Percentiles rank a stretch among this genome's conserved stretches.
Conservation (phyloP, 495 filamentous ascomycete species). For the Tuber melanosporum region DNA sequence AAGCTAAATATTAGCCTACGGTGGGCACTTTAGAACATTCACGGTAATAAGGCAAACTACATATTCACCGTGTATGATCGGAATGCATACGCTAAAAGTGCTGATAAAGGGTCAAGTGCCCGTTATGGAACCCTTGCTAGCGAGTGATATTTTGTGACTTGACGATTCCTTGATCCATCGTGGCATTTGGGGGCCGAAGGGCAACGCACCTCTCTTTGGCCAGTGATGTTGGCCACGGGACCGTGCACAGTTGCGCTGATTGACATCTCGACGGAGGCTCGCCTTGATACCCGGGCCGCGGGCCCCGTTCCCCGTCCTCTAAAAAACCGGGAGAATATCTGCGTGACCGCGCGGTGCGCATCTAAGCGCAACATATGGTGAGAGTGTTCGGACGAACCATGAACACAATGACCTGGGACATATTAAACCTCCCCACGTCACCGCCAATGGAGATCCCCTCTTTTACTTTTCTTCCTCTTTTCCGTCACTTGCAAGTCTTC, state of each 20-base stretch:
- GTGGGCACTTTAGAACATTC: not conserved
- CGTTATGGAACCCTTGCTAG: not conserved
- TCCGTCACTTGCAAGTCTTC: not conserved
- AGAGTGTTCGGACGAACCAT: not conserved
- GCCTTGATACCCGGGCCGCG: not conserved
- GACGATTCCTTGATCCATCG: not conserved
- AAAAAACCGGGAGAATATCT: not conserved
- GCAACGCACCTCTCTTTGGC: not conserved
- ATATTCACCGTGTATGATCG: not conserved
- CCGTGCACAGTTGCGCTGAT: not conserved
- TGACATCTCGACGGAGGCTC: not conserved
- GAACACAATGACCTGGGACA: not conserved
- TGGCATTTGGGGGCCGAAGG: not conserved
- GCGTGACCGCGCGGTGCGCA: not conserved
- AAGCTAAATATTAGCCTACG: not conserved
- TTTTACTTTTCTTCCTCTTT: not conserved
- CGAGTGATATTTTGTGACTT: not conserved
- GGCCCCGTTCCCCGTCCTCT: not conserved
- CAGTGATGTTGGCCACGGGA: not conserved
- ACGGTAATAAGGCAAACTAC: not conserved
- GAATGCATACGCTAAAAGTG: not conserved
- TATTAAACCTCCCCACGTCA: not conserved
- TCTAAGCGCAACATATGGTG: not conserved
- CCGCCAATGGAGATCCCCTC: not conserved
- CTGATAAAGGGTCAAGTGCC: not conserved